Evolutionary conservation across 306 rosid species (phyloP).

Genomic region (Macrotyloma uniflorum): DNA sequence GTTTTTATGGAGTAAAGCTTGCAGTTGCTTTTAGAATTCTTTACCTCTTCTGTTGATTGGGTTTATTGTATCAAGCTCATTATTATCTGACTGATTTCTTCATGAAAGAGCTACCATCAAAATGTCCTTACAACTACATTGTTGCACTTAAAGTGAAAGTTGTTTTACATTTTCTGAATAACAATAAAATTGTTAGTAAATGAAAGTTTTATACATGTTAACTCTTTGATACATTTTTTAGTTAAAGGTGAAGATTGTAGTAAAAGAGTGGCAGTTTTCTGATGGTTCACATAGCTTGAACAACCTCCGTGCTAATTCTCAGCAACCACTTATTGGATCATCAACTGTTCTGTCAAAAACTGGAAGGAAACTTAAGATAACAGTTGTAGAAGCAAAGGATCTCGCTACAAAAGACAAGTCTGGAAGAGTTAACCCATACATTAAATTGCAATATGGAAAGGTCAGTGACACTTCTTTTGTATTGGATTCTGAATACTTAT

Average conservation of each 20-base stretch:
- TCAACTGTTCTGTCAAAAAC: constrained; percentile 58
- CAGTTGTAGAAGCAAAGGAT: constrained; percentile 72
- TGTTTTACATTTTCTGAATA: constrained; percentile 17
- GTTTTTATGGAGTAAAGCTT: background rate
- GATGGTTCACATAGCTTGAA: constrained; percentile 75
- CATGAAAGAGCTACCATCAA: background rate
- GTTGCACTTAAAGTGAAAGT: background rate
- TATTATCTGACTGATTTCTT: background rate
- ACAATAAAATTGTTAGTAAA: background rate
- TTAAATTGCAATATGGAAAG: constrained; percentile 83
- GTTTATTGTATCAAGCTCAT: background rate
- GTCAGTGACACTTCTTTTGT: constrained; percentile 43
- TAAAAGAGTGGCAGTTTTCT: constrained; percentile 84
- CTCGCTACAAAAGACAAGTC: constrained; percentile 59
- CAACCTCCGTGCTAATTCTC: constrained; percentile 45
- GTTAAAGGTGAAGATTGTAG: constrained; percentile 70
- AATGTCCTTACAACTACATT: background rate
- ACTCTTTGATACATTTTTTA: constrained; percentile 39
- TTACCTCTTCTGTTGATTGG: constrained; percentile 6
- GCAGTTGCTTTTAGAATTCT: background rate
- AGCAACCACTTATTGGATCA: constrained; percentile 53
- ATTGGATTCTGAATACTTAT: constrained; percentile 12
- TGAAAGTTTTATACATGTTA: background rate
- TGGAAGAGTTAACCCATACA: constrained; percentile 59
- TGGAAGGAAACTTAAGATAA: constrained; percentile 71